These are phyloP conservation scores for Dothiorella sarmentorum DNA, from an alignment of 2,329 filamentous ascomycete genomes.

Conservation along the genomic window DNA sequence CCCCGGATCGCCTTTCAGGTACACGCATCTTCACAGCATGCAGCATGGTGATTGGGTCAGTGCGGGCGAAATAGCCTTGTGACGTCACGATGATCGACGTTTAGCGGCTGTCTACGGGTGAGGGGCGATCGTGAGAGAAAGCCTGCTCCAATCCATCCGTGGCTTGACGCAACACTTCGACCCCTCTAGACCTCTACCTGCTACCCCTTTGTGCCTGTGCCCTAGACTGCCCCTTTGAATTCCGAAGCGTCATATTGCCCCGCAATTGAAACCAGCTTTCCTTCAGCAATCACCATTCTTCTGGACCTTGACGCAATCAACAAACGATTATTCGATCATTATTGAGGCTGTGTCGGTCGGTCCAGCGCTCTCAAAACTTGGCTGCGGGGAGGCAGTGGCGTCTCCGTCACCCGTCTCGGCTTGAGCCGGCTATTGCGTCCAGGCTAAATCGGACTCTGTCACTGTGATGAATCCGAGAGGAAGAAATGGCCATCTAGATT, in stretches of 20 bases:
- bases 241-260: constrained; percentile 1
- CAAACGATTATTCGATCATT: too few relatives aligned
- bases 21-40: background rate
- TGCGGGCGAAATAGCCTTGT: too few relatives aligned
- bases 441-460: background rate
- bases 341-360: too few relatives aligned
- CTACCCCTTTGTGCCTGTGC: too few relatives aligned
- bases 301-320: too few relatives aligned
- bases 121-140: background rate
- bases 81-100: constrained; percentile 1
- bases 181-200: background rate
- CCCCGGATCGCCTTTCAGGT: constrained; percentile 9
- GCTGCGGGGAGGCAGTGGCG: too few relatives aligned
- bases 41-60: too few relatives aligned
- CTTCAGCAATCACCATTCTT: background rate
- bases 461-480: background rate
- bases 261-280: background rate
- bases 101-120: background rate
- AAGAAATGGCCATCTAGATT: constrained; percentile 1
- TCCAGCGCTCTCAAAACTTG: too few relatives aligned
- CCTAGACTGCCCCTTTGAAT: background rate
- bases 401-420: background rate
- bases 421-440: background rate
- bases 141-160: background rate
- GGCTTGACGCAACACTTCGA: constrained; percentile 7